Evolutionary conservation across 1,284 basidiomycete genomes (phyloP).

Genomic region (Rhodotorula sp.): DNA sequence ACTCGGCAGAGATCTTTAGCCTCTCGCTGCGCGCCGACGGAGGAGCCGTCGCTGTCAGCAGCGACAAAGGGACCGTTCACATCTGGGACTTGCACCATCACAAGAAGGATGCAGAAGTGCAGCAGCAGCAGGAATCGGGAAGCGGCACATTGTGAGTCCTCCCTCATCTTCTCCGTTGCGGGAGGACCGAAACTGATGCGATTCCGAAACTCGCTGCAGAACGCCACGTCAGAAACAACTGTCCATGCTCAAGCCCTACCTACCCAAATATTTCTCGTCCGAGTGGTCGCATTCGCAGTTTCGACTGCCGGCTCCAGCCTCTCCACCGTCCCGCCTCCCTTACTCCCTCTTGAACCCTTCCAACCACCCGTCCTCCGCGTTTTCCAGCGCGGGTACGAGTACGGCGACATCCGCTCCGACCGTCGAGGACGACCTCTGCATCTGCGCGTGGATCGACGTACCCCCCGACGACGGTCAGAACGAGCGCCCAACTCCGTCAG

Average conservation of each 20-base stretch:
- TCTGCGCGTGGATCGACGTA: conserved; percentile 39
- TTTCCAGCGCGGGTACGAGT: background rate
- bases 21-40: conserved; percentile 63
- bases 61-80: conserved; percentile 95
- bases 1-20: conserved; percentile 89
- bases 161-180: too few relatives aligned
- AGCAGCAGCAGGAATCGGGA: conserved; percentile 13
- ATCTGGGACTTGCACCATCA: conserved; percentile 68
- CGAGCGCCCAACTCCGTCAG: background rate
- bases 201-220: background rate
- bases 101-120: conserved; percentile 35
- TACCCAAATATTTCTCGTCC: conserved; percentile 90
- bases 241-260: conserved; percentile 48
- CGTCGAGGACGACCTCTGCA: conserved; percentile 43
- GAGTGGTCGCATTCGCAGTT: conserved; percentile 93
- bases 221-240: conserved; percentile 38
- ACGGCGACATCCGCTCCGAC: conserved; percentile 8
- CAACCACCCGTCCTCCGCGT: conserved; percentile 6
- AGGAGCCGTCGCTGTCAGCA: conserved; percentile 78
- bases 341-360: conserved; percentile 22
- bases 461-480: background rate
- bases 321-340: conserved; percentile 45
- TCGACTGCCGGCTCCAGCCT: conserved; percentile 66
- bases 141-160: conserved; percentile 24
- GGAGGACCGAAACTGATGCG: background rate